Percentiles rank a stretch among this genome's conserved stretches.
These are phyloP conservation scores for Globisporangium nagaii DNA, from an alignment of 352 stramenopile species.

Conservation along the genomic window DNA sequence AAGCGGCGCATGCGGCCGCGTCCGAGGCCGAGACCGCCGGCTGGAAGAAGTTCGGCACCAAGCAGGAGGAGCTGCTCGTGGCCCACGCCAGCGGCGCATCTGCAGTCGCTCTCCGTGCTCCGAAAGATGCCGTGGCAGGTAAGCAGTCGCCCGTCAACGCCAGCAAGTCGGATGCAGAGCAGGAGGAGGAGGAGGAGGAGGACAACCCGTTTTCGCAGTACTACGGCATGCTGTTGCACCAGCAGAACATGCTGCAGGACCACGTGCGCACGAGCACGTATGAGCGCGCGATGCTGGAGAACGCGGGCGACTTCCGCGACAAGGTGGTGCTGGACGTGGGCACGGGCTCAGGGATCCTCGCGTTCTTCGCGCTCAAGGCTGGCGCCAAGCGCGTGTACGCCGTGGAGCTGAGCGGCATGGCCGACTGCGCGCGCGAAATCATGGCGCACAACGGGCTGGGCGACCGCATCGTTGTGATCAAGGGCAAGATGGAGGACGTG, in stretches of 20 bases:
- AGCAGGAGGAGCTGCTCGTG: slow-evolving; percentile 21
- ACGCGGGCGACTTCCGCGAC: slow-evolving; percentile 92
- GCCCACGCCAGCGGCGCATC: neutral
- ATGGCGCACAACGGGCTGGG: slow-evolving; percentile 93
- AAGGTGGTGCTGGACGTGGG: slow-evolving; percentile 99
- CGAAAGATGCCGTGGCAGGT: neutral
- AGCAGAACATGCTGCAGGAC: slow-evolving; percentile 99
- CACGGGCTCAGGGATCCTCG: slow-evolving; percentile 98
- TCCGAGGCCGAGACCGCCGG: slow-evolving; percentile 21
- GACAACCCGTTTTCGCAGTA: slow-evolving; percentile 93
- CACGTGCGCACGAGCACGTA: slow-evolving; percentile 98
- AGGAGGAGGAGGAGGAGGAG: slow-evolving; percentile 33
- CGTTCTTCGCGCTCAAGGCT: slow-evolving; percentile 97
- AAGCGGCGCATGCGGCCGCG: slow-evolving; percentile 4
- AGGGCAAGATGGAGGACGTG: slow-evolving; percentile 97
- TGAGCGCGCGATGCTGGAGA: slow-evolving; percentile 96
- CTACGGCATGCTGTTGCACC: slow-evolving; percentile 95
- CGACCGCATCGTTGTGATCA: slow-evolving; percentile 96
- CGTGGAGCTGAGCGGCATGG: slow-evolving; percentile 98
- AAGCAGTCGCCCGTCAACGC: neutral
- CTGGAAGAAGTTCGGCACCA: slow-evolving; percentile 23
- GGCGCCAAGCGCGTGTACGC: slow-evolving; percentile 94
- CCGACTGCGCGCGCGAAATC: slow-evolving; percentile 92
- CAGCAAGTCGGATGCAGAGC: neutral
- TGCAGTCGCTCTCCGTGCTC: neutral